Conservation (phyloP, 495 filamentous ascomycete genomes). For the Hapsidospora chrysogenum region DNA sequence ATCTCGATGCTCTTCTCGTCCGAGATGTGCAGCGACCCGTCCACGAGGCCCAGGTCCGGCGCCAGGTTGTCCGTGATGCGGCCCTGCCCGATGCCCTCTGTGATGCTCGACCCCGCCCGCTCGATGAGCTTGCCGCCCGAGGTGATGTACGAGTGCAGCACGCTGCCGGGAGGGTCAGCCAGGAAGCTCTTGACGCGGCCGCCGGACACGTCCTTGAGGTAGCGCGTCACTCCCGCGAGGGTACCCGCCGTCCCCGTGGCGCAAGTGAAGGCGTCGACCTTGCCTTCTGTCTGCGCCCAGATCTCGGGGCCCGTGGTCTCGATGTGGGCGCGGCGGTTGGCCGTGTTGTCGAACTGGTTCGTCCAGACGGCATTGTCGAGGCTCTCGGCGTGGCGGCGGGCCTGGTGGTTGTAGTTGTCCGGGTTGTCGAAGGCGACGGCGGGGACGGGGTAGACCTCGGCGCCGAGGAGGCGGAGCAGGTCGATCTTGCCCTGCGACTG, state of each 20-base stretch:
- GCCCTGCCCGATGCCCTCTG: slow-evolving; percentile 94
- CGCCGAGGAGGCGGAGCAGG: slow-evolving; percentile 74
- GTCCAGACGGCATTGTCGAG: slow-evolving; percentile 93
- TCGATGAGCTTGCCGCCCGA: slow-evolving; percentile 71
- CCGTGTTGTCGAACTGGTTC: slow-evolving; percentile 94
- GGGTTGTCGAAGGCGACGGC: slow-evolving; percentile 94
- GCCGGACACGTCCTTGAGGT: slow-evolving; percentile 67
- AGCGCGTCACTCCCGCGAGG: slow-evolving; percentile 75
- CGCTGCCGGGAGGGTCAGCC: slow-evolving; percentile 83
- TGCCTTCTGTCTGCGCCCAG: slow-evolving; percentile 82
- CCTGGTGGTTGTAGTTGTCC: slow-evolving; percentile 95
- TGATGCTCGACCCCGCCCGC: slow-evolving; percentile 78
- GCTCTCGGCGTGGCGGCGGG: slow-evolving; percentile 67
- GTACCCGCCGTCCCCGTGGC: slow-evolving; percentile 89
- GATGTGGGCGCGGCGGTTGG: slow-evolving; percentile 86
- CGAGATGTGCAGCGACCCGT: slow-evolving; percentile 70
- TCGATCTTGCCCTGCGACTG: slow-evolving; percentile 98
- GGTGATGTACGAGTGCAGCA: slow-evolving; percentile 80
- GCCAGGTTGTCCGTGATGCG: slow-evolving; percentile 87
- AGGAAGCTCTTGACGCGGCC: slow-evolving; percentile 78
- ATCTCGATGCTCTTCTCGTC: slow-evolving; percentile 95
- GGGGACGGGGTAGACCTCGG: slow-evolving; percentile 96
- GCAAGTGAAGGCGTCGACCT: slow-evolving; percentile 87
- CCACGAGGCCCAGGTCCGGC: slow-evolving; percentile 69
- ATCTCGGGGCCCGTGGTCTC: slow-evolving; percentile 96